phyloP scores from a whole-genome alignment of 371 early-diverging fungal genomes.

The Actinomortierella wolfii region DNA sequence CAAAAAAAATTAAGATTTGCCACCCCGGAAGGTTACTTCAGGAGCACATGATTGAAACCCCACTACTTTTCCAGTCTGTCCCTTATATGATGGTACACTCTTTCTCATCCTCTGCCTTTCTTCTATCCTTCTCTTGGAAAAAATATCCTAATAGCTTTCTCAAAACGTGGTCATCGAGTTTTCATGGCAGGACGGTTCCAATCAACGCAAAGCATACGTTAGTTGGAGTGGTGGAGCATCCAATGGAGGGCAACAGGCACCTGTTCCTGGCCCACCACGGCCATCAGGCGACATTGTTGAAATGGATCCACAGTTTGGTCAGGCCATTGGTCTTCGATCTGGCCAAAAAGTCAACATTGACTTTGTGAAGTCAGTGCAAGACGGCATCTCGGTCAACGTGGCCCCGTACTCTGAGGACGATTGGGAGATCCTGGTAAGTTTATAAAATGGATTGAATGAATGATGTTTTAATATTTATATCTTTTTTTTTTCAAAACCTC shows the following conservation, averaged over 20 bases:
- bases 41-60: not conserved
- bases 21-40: not conserved
- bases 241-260: constrained; percentile 47
- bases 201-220: constrained; percentile 56
- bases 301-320: constrained; percentile 74
- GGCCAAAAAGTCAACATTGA: constrained; percentile 73
- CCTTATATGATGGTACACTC: too few species aligned
- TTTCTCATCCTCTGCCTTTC: not conserved
- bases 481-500: not conserved
- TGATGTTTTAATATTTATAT: constrained; percentile 2
- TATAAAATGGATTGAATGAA: constrained; percentile 6
- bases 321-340: constrained; percentile 63
- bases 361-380: constrained; percentile 61
- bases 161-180: constrained; percentile 71
- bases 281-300: constrained; percentile 65
- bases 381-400: constrained; percentile 70
- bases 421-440: constrained; percentile 82
- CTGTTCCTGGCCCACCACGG: constrained; percentile 49
- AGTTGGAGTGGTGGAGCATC: constrained; percentile 77
- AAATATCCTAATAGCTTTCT: too few species aligned
- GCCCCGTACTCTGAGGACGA: constrained; percentile 83
- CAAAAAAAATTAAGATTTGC: not conserved
- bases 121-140: not conserved
- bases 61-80: too few species aligned
- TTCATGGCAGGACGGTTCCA: constrained; percentile 50